phyloP scores from a whole-genome alignment of 2,329 filamentous ascomycete species.

The Nemania sp. region DNA sequence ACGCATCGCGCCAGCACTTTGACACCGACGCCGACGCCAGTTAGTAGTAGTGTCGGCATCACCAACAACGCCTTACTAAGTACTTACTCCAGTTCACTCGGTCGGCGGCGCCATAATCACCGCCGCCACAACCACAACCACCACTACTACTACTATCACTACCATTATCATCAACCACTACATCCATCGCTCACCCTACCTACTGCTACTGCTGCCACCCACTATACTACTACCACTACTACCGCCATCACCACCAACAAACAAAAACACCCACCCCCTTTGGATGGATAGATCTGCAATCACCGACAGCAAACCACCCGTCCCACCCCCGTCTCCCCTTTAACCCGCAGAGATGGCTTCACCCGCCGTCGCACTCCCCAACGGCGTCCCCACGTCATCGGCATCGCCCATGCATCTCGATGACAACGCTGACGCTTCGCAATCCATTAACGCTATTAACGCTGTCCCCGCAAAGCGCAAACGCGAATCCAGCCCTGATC shows the following conservation, averaged over 20 bases:
- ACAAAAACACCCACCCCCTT: background rate
- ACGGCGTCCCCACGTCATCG: constrained; percentile 44
- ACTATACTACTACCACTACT: background rate
- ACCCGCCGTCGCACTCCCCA: constrained; percentile 48
- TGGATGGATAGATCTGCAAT: constrained; percentile 29
- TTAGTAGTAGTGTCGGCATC: constrained; percentile 23
- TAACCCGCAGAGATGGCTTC: constrained; percentile 47
- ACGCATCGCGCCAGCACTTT: constrained; percentile 23
- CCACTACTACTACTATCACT: background rate
- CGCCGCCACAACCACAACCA: background rate
- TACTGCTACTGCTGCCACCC: background rate
- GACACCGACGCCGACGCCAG: constrained; percentile 9
- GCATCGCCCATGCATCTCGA: constrained; percentile 42
- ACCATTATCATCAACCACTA: background rate
- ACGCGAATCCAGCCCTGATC: constrained; percentile 48
- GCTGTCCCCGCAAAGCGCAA: constrained; percentile 52
- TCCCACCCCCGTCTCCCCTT: background rate
- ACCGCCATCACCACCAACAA: background rate
- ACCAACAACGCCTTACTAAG: constrained; percentile 16
- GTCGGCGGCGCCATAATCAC: constrained; percentile 22
- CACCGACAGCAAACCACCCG: constrained; percentile 10
- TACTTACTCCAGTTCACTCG: constrained; percentile 1
- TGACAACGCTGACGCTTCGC: constrained; percentile 43
- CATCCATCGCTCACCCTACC: no score
- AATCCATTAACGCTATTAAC: constrained; percentile 42